Conservation (phyloP, 371 early-diverging fungal genomes). For the Cokeromyces recurvatus region DNA sequence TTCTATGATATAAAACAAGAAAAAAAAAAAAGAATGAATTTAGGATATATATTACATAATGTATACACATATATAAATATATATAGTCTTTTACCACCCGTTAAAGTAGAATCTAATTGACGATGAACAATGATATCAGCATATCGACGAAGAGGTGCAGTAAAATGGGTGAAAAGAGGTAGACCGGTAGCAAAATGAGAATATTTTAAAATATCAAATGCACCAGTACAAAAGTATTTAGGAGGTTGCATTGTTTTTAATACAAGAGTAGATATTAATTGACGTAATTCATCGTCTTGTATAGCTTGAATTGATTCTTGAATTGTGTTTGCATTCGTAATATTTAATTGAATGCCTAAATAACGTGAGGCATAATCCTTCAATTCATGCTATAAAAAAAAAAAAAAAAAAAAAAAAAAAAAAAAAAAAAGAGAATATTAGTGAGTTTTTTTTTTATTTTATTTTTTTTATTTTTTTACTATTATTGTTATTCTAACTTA, state of each 20-base stretch:
- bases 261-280: conserved; percentile 58
- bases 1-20: conserved; percentile 22
- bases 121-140: conserved; percentile 95
- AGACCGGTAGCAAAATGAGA: conserved; percentile 75
- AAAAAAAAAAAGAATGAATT: too few relatives aligned
- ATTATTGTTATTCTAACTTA: too few relatives aligned
- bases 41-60: too few relatives aligned
- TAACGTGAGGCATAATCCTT: conserved; percentile 40
- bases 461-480: too few relatives aligned
- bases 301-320: conserved; percentile 69
- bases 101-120: conserved; percentile 40
- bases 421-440: too few relatives aligned
- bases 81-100: conserved; percentile 14
- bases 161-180: conserved; percentile 85
- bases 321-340: conserved; percentile 46
- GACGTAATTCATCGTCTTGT: conserved; percentile 37
- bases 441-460: too few relatives aligned
- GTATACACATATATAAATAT: too few relatives aligned
- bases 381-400: conserved; percentile 23
- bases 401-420: background rate
- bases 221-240: conserved; percentile 84
- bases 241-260: conserved; percentile 80
- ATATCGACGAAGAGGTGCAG: conserved; percentile 92
- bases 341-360: conserved; percentile 50
- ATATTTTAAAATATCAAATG: conserved; percentile 57